Evolutionary conservation across 2,329 filamentous ascomycete genomes (phyloP), one percentile per base, ranked within the genome.

Genomic region (Aspergillus nomiae): DNA sequence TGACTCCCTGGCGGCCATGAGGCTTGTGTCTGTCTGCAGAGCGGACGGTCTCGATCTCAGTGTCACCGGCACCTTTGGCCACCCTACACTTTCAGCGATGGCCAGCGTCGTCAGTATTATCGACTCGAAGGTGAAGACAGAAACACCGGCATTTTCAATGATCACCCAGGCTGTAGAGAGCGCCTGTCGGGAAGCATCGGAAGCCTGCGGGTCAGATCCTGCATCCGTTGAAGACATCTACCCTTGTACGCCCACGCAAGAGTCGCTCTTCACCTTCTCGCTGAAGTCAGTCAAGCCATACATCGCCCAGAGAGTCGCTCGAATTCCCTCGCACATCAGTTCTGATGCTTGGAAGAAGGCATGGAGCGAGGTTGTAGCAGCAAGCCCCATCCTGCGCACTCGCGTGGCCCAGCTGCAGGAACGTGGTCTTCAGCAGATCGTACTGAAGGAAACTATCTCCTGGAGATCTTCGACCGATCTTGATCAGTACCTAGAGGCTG

Each of bases 371-470:
- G 77, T 80, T 3, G 75, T 82, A 2, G 62, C 74, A 19, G 72
- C 75, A 50, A 75, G 73, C 46, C 78, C 80, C 30, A 82, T 84
- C 30, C 71, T 85, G 32, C 80, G 83, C 21, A 84, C 81, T 9
- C 77, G 81, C 9, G 65, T 81, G n/a, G 75, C 76, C 24, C 76
- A 79, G 36, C 69, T 77, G 34, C 70, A 73, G n/a, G 66, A 73
- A 7, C 71, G 70, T 24, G 73, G 74, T 19, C 69, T 78, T 26
- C 71, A 74, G 58, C 78, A 78, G 63, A 76, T 80, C 34, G 72
- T 78, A 6, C 61, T 80, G 4, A 73, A 74, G 24, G 71, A 74
- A 58, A 54, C 46, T 7, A 68, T 78, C 28, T 36, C 62, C 4
- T 80, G 77, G 78, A 76, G 60, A 57, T 58, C 70, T 34, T 64